These are phyloP conservation scores for Meyerozyma carpophila DNA, from an alignment of 1,139 yeast genomes.

Conservation along the genomic window DNA sequence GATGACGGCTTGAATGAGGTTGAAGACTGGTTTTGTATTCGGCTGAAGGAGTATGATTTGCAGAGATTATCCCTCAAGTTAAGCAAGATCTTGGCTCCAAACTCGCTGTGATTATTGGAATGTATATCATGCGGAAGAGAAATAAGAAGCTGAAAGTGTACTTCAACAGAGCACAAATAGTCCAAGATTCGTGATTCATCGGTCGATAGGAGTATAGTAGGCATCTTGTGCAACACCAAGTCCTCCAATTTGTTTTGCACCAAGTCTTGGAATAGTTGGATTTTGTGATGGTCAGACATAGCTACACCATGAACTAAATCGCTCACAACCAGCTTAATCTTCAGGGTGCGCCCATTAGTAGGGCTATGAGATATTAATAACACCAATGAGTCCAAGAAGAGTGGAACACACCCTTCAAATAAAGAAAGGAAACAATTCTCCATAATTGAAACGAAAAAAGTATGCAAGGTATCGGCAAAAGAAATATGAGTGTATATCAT, in stretches of 20 bases:
- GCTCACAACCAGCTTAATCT: not conserved
- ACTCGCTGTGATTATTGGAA: not conserved
- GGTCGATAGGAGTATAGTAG: slow-evolving; percentile 18
- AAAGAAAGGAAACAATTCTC: slow-evolving; percentile 27
- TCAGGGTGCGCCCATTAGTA: not conserved
- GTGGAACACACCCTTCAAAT: slow-evolving; percentile 25
- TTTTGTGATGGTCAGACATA: not conserved
- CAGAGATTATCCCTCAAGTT: not conserved
- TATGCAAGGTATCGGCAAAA: slow-evolving; percentile 17
- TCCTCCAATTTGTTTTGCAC: slow-evolving; percentile 5
- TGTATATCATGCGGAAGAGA: not conserved
- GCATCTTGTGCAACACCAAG: slow-evolving; percentile 4
- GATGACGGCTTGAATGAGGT: not conserved
- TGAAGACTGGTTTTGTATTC: not conserved
- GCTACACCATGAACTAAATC: not conserved
- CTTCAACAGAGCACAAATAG: slow-evolving; percentile 23
- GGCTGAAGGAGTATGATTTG: not conserved
- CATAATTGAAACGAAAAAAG: slow-evolving; percentile 19
- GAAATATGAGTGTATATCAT: slow-evolving; percentile 20
- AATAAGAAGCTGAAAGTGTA: slow-evolving; percentile 16
- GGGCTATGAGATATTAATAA: not conserved
- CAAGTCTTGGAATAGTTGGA: slow-evolving; percentile 4
- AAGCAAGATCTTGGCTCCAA: not conserved
- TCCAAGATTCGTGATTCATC: slow-evolving; percentile 29
- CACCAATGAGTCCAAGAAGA: slow-evolving; percentile 22